Percentiles rank a stretch among this genome's conserved stretches.
Conservation (phyloP, 768 basidiomycete species). For the Russula earlei region DNA sequence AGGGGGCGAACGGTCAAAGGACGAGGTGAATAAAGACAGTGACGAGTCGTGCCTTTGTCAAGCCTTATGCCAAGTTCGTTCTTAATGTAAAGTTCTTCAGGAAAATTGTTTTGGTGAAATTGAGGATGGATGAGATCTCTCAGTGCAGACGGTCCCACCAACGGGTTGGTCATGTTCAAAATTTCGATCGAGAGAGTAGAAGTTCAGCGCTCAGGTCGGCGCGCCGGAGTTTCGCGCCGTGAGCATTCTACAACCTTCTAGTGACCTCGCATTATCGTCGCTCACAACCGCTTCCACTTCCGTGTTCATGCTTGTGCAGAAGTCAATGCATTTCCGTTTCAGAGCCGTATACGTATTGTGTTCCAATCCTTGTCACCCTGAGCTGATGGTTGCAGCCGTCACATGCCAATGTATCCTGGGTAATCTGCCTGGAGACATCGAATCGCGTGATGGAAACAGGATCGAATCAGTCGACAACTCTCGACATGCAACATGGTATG, state of each 20-base stretch:
- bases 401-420: not conserved
- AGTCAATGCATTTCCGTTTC: too few relatives aligned
- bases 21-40: conserved; percentile 13
- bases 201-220: too few relatives aligned
- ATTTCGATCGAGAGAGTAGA: not conserved
- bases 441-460: not conserved
- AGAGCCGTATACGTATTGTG: too few relatives aligned
- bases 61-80: conserved; percentile 76
- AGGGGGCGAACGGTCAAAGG: too few relatives aligned
- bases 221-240: too few relatives aligned
- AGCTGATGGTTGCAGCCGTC: not conserved
- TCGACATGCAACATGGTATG: not conserved
- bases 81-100: conserved; percentile 75
- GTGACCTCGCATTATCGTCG: too few relatives aligned
- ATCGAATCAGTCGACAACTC: too few relatives aligned
- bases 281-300: too few relatives aligned
- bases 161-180: conserved; percentile 23
- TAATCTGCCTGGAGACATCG: too few relatives aligned
- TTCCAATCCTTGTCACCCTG: not conserved
- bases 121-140: conserved; percentile 74
- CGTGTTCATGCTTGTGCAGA: too few relatives aligned
- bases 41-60: conserved; percentile 61
- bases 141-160: conserved; percentile 27
- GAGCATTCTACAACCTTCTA: too few relatives aligned
- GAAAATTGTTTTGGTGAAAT: conserved; percentile 89